A percentile compares a stretch with the other conserved stretches of the same genome.
These are phyloP conservation scores for Skeletonema marinoi DNA, from an alignment of 108 stramenopile genomes.

Conservation along the genomic window DNA sequence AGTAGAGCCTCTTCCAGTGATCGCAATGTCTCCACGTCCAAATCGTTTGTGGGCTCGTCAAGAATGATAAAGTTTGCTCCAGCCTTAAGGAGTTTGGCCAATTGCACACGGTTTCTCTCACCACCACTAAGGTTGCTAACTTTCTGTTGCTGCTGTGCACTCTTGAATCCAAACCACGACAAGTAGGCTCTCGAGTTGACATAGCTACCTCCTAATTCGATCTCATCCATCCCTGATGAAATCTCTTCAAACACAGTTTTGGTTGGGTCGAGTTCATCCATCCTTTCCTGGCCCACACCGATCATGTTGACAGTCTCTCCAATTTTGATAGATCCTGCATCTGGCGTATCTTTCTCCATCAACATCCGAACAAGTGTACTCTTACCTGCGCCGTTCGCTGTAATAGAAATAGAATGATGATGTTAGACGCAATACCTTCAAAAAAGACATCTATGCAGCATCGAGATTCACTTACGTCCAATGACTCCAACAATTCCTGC, in stretches of 20 bases:
- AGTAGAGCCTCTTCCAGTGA: conserved; percentile 91
- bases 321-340: conserved; percentile 77
- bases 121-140: conserved; percentile 91
- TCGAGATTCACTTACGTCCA: conserved; percentile 27
- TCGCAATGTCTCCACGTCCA: conserved; percentile 89
- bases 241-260: conserved; percentile 94
- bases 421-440: too few species aligned
- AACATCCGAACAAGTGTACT: conserved; percentile 92
- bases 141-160: conserved; percentile 82
- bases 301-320: conserved; percentile 91
- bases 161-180: conserved; percentile 92
- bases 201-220: conserved; percentile 80
- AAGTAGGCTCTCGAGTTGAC: conserved; percentile 88
- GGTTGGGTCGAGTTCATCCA: conserved; percentile 82
- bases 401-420: too few species aligned
- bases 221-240: conserved; percentile 79
- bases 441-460: too few species aligned
- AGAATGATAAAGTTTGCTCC: conserved; percentile 90
- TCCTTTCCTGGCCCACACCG: conserved; percentile 92
- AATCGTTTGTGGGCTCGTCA: conserved; percentile 94
- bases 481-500: conserved; percentile 93
- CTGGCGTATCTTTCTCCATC: conserved; percentile 80
- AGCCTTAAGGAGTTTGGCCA: conserved; percentile 88
- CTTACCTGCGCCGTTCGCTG: conserved; percentile 21
- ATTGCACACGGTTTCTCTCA: conserved; percentile 90